Conservation (phyloP, 495 filamentous ascomycete species). For the Talaromyces liani region DNA sequence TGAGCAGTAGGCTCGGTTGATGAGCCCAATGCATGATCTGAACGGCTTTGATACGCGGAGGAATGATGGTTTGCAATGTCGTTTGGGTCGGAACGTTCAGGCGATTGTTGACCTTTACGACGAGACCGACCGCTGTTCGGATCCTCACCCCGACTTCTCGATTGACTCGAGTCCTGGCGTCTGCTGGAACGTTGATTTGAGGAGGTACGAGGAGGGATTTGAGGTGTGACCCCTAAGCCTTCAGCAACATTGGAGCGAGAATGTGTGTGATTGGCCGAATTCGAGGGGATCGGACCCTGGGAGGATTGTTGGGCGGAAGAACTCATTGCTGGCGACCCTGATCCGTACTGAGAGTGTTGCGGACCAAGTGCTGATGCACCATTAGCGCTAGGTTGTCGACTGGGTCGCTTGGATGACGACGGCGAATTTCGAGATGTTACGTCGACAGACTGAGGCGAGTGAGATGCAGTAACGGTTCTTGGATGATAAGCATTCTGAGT, state of each 20-base stretch:
- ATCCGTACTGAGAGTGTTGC: constrained; percentile 24
- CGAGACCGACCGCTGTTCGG: constrained; percentile 23
- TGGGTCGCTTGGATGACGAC: neutral
- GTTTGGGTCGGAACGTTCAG: constrained; percentile 18
- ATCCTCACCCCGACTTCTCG: constrained; percentile 22
- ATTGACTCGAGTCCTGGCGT: constrained; percentile 19
- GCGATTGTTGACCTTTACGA: constrained; percentile 19
- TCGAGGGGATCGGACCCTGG: constrained; percentile 27
- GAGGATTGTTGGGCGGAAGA: constrained; percentile 28
- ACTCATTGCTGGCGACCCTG: constrained; percentile 35
- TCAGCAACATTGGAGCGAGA: constrained; percentile 31
- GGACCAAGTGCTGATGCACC: constrained; percentile 18
- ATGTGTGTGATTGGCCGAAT: constrained; percentile 25
- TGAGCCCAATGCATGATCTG: constrained; percentile 21
- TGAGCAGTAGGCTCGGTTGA: constrained; percentile 19
- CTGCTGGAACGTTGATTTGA: constrained; percentile 34
- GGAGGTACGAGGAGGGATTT: constrained; percentile 37
- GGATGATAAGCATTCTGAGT: constrained; percentile 7
- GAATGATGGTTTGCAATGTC: constrained; percentile 8
- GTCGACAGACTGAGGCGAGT: constrained; percentile 6
- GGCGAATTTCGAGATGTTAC: constrained; percentile 5
- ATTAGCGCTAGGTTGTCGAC: constrained; percentile 5
- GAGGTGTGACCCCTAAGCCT: constrained; percentile 27
- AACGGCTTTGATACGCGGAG: constrained; percentile 10
- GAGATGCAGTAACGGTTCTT: neutral